Conservation (phyloP, 139 green algal species). For the Tetraselmis striata region DNA sequence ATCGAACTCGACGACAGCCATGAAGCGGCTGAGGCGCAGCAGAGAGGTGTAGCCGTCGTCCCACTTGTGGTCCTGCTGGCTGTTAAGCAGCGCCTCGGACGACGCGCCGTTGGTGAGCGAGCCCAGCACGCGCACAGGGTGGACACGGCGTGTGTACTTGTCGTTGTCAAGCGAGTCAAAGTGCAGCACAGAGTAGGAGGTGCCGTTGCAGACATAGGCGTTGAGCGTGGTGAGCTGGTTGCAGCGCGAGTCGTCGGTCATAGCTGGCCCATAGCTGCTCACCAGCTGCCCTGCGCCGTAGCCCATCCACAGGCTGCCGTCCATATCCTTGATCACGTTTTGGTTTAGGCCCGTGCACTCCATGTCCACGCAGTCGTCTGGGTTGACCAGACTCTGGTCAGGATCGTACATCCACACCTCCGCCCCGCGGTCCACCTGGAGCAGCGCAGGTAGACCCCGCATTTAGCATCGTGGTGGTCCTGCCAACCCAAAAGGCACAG, state of each 20-base stretch:
- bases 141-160: conserved; percentile 10
- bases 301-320: conserved; percentile 15
- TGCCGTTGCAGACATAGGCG: conserved; percentile 6
- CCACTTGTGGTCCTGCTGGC: conserved; percentile 20
- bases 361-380: conserved; percentile 24
- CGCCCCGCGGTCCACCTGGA: not conserved
- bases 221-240: conserved; percentile 2
- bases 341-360: conserved; percentile 21
- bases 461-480: too few relatives aligned
- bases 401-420: not conserved
- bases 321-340: conserved; percentile 11
- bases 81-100: conserved; percentile 2
- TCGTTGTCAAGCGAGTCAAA: conserved; percentile 21
- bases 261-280: not conserved
- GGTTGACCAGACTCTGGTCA: conserved; percentile 3
- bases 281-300: conserved; percentile 8
- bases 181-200: conserved; percentile 8
- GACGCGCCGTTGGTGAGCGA: not conserved
- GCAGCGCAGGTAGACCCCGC: too few relatives aligned
- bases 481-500: too few relatives aligned
- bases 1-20: conserved; percentile 7
- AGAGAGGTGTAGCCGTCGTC: conserved; percentile 26
- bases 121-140: conserved; percentile 8
- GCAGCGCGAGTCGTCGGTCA: conserved; percentile 3
- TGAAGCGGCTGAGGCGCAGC: conserved; percentile 18